phyloP scores from a whole-genome alignment of 352 stramenopile species.

The Phytopythium cucurbitacearum region DNA sequence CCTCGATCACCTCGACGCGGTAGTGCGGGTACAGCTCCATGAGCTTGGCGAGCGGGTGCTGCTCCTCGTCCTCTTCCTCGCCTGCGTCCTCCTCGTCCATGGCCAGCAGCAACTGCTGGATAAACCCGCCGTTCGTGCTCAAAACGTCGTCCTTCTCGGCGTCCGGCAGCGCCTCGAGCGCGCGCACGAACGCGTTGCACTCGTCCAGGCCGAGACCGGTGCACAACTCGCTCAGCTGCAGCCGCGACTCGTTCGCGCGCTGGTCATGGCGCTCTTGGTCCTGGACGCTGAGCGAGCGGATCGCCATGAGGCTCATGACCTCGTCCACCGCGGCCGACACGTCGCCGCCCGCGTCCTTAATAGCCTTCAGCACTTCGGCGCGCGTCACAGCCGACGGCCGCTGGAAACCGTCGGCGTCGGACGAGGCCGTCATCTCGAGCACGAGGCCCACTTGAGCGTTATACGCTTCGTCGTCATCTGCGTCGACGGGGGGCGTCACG shows the following conservation, averaged over 20 bases:
- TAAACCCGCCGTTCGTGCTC: constrained; percentile 44
- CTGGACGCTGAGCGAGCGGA: constrained; percentile 35
- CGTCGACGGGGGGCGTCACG: too few species aligned
- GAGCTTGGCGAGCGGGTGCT: constrained; percentile 49
- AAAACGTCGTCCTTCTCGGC: constrained; percentile 38
- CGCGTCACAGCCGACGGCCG: constrained; percentile 23
- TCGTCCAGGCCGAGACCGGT: constrained; percentile 43
- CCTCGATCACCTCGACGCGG: constrained; percentile 54
- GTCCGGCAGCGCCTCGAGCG: constrained; percentile 37
- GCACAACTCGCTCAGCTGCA: constrained; percentile 59
- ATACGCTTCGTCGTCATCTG: neutral
- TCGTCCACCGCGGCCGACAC: constrained; percentile 53
- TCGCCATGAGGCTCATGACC: constrained; percentile 50
- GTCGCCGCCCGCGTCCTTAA: constrained; percentile 32
- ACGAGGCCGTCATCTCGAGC: constrained; percentile 41
- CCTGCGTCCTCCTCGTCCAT: constrained; percentile 40
- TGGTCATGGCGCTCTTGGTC: constrained; percentile 13
- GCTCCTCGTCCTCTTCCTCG: constrained; percentile 24
- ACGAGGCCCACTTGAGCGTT: constrained; percentile 33
- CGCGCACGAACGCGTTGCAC: constrained; percentile 45
- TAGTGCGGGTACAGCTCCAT: constrained; percentile 53
- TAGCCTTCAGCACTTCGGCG: constrained; percentile 25
- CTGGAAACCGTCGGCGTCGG: constrained; percentile 39
- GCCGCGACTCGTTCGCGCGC: constrained; percentile 12
- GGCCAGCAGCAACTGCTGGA: constrained; percentile 59